Conservation (phyloP, 345 rosid genomes). For the Populus tremula region DNA sequence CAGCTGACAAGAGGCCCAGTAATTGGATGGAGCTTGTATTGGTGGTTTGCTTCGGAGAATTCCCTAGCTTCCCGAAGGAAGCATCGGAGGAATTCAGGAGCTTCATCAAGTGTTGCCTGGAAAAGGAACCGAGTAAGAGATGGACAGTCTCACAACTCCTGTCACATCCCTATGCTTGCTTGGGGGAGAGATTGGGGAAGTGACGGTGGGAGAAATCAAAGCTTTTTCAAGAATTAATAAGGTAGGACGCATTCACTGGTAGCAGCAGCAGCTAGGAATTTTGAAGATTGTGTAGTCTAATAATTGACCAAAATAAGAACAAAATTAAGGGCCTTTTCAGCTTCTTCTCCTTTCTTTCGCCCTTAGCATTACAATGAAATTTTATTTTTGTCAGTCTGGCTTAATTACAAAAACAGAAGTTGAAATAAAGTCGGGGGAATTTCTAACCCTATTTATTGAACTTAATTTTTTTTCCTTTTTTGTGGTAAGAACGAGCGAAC, state of each 20-base stretch:
- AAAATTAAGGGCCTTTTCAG: not conserved
- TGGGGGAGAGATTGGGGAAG: not conserved
- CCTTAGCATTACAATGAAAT: too few relatives aligned
- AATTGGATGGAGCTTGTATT: constrained; percentile 12
- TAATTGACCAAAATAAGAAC: not conserved
- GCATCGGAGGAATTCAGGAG: constrained; percentile 17
- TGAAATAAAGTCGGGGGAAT: not conserved
- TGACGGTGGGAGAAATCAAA: not conserved
- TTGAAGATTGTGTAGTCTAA: not conserved
- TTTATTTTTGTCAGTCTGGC: not conserved
- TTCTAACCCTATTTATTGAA: too few relatives aligned
- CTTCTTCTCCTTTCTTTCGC: too few relatives aligned
- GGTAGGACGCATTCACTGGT: not conserved
- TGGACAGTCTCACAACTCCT: constrained; percentile 15
- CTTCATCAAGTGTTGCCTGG: constrained; percentile 29
- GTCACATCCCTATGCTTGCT: constrained; percentile 11
- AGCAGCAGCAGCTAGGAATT: not conserved
- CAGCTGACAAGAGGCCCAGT: not conserved
- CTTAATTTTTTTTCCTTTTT: not conserved
- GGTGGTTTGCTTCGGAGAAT: constrained; percentile 10
- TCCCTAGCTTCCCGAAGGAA: constrained; percentile 1
- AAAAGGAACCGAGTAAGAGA: constrained; percentile 22
- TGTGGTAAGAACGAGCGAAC: too few relatives aligned
- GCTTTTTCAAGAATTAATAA: not conserved
- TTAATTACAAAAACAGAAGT: not conserved